Evolutionary conservation across 768 basidiomycete genomes (phyloP).

Genomic region (Mycena latifolia): DNA sequence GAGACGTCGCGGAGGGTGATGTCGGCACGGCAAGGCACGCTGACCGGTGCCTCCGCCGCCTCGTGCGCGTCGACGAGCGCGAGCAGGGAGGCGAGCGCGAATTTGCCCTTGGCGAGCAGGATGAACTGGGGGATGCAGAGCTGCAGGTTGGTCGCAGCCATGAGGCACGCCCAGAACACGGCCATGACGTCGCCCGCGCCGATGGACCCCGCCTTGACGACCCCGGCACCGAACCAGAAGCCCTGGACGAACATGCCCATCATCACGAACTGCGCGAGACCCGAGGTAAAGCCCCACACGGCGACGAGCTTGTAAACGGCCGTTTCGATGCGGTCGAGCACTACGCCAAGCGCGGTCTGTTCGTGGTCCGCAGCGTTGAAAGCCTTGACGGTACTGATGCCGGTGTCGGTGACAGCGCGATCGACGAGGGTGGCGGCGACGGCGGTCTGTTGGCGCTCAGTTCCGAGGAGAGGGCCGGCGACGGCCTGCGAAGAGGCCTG

Average conservation of each 20-base stretch:
- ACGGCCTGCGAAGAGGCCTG: conserved; percentile 81
- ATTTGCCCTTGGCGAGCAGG: conserved; percentile 84
- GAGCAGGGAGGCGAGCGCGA: conserved; percentile 78
- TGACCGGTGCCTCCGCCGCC: conserved; percentile 45
- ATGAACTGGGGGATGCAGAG: conserved; percentile 88
- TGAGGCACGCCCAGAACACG: conserved; percentile 98
- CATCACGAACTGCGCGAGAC: conserved; percentile 82
- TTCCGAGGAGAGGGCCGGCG: conserved; percentile 73
- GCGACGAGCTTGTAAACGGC: conserved; percentile 67
- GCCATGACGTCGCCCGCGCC: conserved; percentile 88
- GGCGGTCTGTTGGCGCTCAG: conserved; percentile 76
- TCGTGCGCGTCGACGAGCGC: conserved; percentile 63
- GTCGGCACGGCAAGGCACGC: conserved; percentile 71
- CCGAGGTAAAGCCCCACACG: conserved; percentile 83
- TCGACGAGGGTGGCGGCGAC: conserved; percentile 85
- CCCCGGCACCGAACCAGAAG: conserved; percentile 94
- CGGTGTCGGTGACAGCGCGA: conserved; percentile 59
- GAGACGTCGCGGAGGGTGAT: conserved; percentile 78
- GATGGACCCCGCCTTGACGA: conserved; percentile 83
- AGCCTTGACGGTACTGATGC: conserved; percentile 92
- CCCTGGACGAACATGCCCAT: conserved; percentile 96
- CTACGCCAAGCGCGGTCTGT: conserved; percentile 56
- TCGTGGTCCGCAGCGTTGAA: conserved; percentile 80
- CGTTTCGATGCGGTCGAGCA: conserved; percentile 58
- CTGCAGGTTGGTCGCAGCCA: conserved; percentile 90